Evolutionary conservation across 169 alveolate genomes (phyloP).

Genomic region (Babesia ovis): DNA sequence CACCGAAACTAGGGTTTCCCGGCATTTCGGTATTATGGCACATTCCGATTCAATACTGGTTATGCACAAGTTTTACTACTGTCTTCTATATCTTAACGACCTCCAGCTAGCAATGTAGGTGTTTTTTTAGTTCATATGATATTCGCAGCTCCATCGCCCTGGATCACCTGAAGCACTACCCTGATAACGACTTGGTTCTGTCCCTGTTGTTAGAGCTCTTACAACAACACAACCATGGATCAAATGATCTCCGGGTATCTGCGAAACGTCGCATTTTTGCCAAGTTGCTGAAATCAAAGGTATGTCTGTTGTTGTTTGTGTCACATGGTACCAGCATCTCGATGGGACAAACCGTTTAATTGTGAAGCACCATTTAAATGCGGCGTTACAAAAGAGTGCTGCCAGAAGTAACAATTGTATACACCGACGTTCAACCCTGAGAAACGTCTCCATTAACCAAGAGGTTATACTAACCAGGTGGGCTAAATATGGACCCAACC

Average conservation of each 20-base stretch:
- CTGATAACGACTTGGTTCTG: constrained; percentile 14
- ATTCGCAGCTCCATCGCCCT: constrained; percentile 21
- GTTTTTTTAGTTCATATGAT: background rate
- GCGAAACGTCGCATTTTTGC: background rate
- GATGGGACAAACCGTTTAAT: constrained; percentile 3
- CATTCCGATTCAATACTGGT: constrained; percentile 16
- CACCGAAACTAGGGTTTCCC: constrained; percentile 7
- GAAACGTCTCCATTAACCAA: background rate
- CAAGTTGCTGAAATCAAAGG: constrained; percentile 10
- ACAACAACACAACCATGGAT: background rate
- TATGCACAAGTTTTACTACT: constrained; percentile 27
- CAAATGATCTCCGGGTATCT: background rate
- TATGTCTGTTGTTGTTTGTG: background rate
- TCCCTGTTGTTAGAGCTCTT: background rate
- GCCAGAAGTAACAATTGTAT: too few relatives aligned
- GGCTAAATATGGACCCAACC: background rate
- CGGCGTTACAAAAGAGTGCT: background rate
- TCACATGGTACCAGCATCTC: background rate
- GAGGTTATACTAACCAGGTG: background rate
- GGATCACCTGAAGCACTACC: constrained; percentile 29
- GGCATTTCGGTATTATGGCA: constrained; percentile 28
- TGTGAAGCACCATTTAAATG: background rate
- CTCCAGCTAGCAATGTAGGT: constrained; percentile 13
- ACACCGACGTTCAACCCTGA: too few relatives aligned
- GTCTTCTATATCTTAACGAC: constrained; percentile 9